Evolutionary conservation across 140 eudicot species (phyloP), one percentile per base, ranked within the genome.

Genomic region (Senecio squalidus): DNA sequence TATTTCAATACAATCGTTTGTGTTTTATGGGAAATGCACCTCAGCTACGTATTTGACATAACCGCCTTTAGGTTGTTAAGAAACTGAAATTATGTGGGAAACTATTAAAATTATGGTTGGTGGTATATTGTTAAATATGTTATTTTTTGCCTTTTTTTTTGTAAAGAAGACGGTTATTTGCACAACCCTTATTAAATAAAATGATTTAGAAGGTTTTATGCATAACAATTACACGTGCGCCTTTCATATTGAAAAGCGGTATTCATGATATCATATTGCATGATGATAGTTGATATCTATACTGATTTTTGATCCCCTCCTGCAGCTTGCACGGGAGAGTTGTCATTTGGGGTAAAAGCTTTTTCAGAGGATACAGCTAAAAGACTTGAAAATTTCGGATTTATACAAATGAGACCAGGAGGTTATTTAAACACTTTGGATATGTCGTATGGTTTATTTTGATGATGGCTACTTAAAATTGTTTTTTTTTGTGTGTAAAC

Each of bases 341-440:
- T 93, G 62, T 84, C 96, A 17, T 93, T 92, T 72, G 88, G 99
- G 99, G 95, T 93, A 40, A 93, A 93, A 90, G 99, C 99, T 15
- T 93, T 88, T 56, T 88, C 99, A 31, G 95, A 88, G 78, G 99
- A 93, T 59, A 93, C 99, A 24, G 84, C 99, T 31, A 93, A 88
- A 87, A 72, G 99, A 64, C 96, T 93, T 48, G 99, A 93, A 71
- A 93, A 93, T 70, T 93, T 77, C 66, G 99, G 99, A 60, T 93
- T 93, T 72, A 87, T 93, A 73, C 99, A 93, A 80, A 73, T 88
- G 68, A 82, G 99, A 73, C 94, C 95, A 11, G 99, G 99, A 88
- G 99, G 99, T 92, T 44, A 47, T 59, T 56, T 50, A 61, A 24
- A 29, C 55, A 67, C 34, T 13, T 20, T 49, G n/a, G 28, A 31